These are phyloP conservation scores for Ceratocystiopsis minuta DNA, from an alignment of 2,329 filamentous ascomycete species.

Conservation along the genomic window DNA sequence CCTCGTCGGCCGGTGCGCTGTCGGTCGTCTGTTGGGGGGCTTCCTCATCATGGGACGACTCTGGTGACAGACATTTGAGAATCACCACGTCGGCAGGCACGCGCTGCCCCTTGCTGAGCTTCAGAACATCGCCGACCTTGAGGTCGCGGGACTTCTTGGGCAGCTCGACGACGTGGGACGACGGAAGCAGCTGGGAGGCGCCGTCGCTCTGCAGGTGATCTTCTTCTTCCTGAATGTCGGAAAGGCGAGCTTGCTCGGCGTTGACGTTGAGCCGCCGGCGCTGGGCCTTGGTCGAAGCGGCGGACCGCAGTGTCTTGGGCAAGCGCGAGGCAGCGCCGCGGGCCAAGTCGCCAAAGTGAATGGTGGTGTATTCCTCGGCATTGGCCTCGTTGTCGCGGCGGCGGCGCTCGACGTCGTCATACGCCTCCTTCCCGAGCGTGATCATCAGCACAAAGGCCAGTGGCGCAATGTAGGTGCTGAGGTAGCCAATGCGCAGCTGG, in stretches of 20 bases:
- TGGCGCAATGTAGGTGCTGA: slow-evolving; percentile 86
- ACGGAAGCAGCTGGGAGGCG: slow-evolving; percentile 16
- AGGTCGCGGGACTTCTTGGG: slow-evolving; percentile 72
- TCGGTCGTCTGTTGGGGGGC: slow-evolving; percentile 12
- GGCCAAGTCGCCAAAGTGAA: slow-evolving; percentile 48
- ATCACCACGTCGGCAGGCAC: slow-evolving; percentile 91
- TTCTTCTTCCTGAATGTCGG: slow-evolving; percentile 55
- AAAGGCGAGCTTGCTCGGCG: slow-evolving; percentile 26
- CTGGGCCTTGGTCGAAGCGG: slow-evolving; percentile 19
- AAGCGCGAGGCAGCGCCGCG: slow-evolving; percentile 17
- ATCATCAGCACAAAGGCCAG: slow-evolving; percentile 82
- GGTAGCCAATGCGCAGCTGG: slow-evolving; percentile 75
- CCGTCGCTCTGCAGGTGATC: slow-evolving; percentile 30
- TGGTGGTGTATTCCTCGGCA: slow-evolving; percentile 66
- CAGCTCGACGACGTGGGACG: slow-evolving; percentile 43
- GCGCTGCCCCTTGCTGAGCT: slow-evolving; percentile 77
- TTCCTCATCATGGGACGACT: slow-evolving; percentile 13
- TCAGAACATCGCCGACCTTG: slow-evolving; percentile 89
- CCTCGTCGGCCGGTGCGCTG: slow-evolving; percentile 18
- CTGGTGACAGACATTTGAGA: slow-evolving; percentile 46
- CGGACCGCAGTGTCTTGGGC: slow-evolving; percentile 29
- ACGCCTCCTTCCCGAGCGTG: slow-evolving; percentile 87
- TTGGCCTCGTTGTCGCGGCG: slow-evolving; percentile 87
- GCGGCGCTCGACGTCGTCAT: slow-evolving; percentile 76
- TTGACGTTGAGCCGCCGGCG: slow-evolving; percentile 15